A percentile compares a stretch with the other conserved stretches of the same genome.
phyloP scores from a whole-genome alignment of 768 basidiomycete genomes.

The Tubosaeta sp. region DNA sequence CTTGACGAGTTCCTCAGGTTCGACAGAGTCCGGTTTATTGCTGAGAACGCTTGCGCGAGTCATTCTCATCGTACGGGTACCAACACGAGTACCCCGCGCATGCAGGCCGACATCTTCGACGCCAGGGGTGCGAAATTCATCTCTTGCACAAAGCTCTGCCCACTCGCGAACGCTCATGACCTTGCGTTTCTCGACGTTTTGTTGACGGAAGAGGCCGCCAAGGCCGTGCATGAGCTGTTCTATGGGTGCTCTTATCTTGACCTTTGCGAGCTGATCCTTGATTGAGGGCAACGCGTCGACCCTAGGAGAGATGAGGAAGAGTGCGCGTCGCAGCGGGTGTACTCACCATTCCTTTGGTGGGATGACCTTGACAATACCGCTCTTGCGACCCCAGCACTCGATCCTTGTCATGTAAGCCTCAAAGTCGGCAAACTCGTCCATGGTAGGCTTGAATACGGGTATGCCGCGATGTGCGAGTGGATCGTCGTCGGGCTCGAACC shows the following conservation, averaged over 20 bases:
- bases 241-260: slow-evolving; percentile 87
- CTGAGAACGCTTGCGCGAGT: slow-evolving; percentile 40
- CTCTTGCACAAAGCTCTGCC: slow-evolving; percentile 70
- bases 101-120: slow-evolving; percentile 60
- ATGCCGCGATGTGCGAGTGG: slow-evolving; percentile 83
- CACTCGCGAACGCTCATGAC: slow-evolving; percentile 85
- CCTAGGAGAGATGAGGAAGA: slow-evolving; percentile 40
- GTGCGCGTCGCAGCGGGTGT: slow-evolving; percentile 11
- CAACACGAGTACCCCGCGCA: slow-evolving; percentile 36
- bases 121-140: slow-evolving; percentile 73
- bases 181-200: slow-evolving; percentile 86
- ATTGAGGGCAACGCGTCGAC: slow-evolving; percentile 67
- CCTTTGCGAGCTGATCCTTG: slow-evolving; percentile 59
- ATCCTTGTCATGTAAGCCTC: slow-evolving; percentile 85
- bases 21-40: slow-evolving; percentile 39
- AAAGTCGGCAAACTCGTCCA: slow-evolving; percentile 90
- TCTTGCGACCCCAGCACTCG: slow-evolving; percentile 85
- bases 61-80: slow-evolving; percentile 35
- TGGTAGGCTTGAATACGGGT: slow-evolving; percentile 92
- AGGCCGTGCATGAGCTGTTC: slow-evolving; percentile 90
- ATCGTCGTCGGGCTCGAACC: slow-evolving; percentile 78
- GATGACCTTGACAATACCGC: slow-evolving; percentile 95
- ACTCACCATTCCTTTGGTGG: slow-evolving; percentile 92
- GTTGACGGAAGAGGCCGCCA: slow-evolving; percentile 81
- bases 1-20: slow-evolving; percentile 43